Evolutionary conservation across 2,329 filamentous ascomycete genomes (phyloP).

Genomic region (Alternaria hordeiaustralica): DNA sequence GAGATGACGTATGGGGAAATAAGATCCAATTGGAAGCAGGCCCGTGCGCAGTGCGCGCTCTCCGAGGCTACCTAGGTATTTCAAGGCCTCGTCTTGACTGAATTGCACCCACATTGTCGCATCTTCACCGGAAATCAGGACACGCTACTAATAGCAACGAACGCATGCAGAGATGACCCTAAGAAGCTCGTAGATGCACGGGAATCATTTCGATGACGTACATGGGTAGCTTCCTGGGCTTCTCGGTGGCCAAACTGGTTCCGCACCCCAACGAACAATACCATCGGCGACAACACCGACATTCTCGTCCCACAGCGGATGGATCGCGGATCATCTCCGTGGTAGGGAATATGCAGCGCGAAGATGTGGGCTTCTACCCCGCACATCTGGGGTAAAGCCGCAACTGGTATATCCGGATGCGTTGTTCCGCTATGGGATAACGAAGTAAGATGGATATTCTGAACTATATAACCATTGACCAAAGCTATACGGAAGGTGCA

Average conservation of each 20-base stretch:
- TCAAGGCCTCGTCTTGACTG: neutral
- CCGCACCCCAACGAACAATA: neutral
- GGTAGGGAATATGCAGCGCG: neutral
- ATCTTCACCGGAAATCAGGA: neutral
- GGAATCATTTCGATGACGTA: neutral
- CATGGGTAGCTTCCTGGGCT: neutral
- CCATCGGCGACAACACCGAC: conserved; percentile 3
- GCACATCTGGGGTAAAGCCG: conserved; percentile 2
- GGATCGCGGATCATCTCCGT: neutral
- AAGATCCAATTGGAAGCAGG: neutral
- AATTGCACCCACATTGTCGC: neutral
- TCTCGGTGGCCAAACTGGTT: neutral
- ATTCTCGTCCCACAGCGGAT: neutral
- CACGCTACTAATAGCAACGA: neutral
- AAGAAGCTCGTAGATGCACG: neutral
- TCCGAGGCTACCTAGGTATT: neutral
- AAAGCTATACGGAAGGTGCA: neutral
- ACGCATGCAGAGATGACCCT: neutral
- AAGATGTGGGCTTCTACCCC: conserved; percentile 4
- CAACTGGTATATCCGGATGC: neutral
- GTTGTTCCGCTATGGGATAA: neutral
- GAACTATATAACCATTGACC: neutral
- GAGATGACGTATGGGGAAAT: neutral
- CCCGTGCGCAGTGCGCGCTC: neutral
- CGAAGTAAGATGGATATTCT: neutral